Evolutionary conservation across 1,284 basidiomycete genomes (phyloP).

Genomic region (Albatrellus sp.): DNA sequence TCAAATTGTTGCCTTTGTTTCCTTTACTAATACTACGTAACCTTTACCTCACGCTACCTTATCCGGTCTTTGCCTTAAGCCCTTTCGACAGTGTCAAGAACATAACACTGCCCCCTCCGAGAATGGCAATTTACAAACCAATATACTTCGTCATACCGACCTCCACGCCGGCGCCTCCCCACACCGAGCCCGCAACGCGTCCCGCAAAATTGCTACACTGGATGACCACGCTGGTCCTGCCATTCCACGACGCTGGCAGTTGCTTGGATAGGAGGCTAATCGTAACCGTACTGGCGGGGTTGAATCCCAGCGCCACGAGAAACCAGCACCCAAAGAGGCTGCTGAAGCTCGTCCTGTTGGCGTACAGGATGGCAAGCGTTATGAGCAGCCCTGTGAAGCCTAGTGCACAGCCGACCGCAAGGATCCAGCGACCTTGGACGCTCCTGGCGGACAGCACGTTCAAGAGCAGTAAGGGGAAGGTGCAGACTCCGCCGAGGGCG

Average conservation of each 20-base stretch:
- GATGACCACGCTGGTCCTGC: slow-evolving; percentile 39
- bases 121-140: too few species aligned
- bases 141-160: too few species aligned
- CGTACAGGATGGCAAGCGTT: slow-evolving; percentile 31
- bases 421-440: slow-evolving; percentile 48
- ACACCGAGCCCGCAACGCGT: too few species aligned
- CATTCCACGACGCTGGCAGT: slow-evolving; percentile 50
- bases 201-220: too few species aligned
- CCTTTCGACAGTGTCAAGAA: too few species aligned
- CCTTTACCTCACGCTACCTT: too few species aligned
- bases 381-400: slow-evolving; percentile 41
- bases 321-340: slow-evolving; percentile 55
- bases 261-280: slow-evolving; percentile 56
- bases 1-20: too few species aligned
- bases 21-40: too few species aligned
- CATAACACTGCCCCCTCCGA: too few species aligned
- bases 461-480: slow-evolving; percentile 54
- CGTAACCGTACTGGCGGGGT: slow-evolving; percentile 54
- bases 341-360: slow-evolving; percentile 31
- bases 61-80: too few species aligned
- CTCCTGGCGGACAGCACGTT: slow-evolving; percentile 46
- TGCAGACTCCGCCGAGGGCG: slow-evolving; percentile 47
- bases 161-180: too few species aligned
- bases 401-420: slow-evolving; percentile 38
- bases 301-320: slow-evolving; percentile 57